Evolutionary conservation across 768 basidiomycete genomes (phyloP).

Genomic region (Panaeolus papilionaceus): DNA sequence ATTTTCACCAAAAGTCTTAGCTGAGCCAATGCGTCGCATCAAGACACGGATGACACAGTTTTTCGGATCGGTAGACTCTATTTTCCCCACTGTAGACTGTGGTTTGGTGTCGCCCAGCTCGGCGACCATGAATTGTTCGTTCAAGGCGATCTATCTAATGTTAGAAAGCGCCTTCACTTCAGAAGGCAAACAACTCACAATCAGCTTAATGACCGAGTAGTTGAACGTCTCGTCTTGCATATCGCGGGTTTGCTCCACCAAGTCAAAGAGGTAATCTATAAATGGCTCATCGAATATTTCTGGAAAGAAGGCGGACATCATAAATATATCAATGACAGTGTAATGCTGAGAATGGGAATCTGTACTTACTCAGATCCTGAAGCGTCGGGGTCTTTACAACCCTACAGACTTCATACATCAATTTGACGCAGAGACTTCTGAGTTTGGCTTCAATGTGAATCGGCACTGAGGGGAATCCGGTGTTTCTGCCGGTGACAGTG

Average conservation of each 20-base stretch:
- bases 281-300: conserved; percentile 84
- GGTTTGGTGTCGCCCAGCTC: conserved; percentile 49
- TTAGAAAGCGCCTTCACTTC: conserved; percentile 14
- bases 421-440: conserved; percentile 67
- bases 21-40: conserved; percentile 82
- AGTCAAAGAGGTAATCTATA: conserved; percentile 88
- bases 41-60: conserved; percentile 88
- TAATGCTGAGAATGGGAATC: background rate
- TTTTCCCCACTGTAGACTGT: conserved; percentile 25
- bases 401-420: conserved; percentile 93
- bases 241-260: conserved; percentile 90
- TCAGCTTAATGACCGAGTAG: conserved; percentile 93
- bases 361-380: conserved; percentile 76
- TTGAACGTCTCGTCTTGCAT: conserved; percentile 93
- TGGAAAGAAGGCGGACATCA: conserved; percentile 34
- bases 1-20: conserved; percentile 97
- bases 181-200: conserved; percentile 56
- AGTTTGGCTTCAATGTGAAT: conserved; percentile 88
- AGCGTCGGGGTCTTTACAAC: conserved; percentile 78
- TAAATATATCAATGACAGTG: background rate
- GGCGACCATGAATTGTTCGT: conserved; percentile 99
- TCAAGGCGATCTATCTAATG: conserved; percentile 76
- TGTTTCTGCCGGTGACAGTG: conserved; percentile 42
- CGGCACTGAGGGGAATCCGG: conserved; percentile 45
- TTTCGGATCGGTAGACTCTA: conserved; percentile 45